Base-by-base conservation (phyloP, 2,329 filamentous ascomycete genomes). In the Pyrenophora teres region DNA sequence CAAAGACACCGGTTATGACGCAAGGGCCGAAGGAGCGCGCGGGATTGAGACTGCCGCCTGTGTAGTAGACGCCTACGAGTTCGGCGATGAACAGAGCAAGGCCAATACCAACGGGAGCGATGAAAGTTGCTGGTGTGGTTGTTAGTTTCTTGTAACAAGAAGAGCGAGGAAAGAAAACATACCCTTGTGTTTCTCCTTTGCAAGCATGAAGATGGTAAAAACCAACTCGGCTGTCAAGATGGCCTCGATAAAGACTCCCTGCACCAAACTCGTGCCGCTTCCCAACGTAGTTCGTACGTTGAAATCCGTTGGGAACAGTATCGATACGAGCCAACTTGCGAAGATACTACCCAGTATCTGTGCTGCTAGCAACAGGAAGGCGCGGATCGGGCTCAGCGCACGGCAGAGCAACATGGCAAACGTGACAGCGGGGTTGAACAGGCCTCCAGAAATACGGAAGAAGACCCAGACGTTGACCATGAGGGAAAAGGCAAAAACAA, bases 51-150 rank as follows among this genome's bases (percentile, higher is more conserved):
- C 72, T 75, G 31, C 76, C 76, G 35, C 76, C 76, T 3, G 76
- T 79, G 61, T 76, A 79, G 65, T 72, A 78, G 18, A 78, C 76
- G 73, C 80, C 80, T 15, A 77, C 74, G 33, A 84, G 62, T 51
- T 83, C 78, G 0, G 76, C 75, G 47, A 90, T 80, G 72, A 91
- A 90, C 55, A 91, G 80, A 0, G 87, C 80, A 6, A 90, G 74
- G 1, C 88, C 89, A 62, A 92, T 89, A 10, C 85, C 87, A 3
- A 91, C 75, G 0, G 88, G 88, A 0, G 87, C 88, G 2, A 90
- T 74, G 65, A 83, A 89, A 0, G 87, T 90, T 3, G 83, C 84
- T 64, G 35, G 15, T 10, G 15, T 5, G 32, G 21, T 13, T 27
- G 33, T 59, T 40, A 56, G 46, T 18, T 4, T 6, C n/a, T 40